Evolutionary conservation across 1,139 yeast genomes (phyloP).

Genomic region (Citeromyces siamensis): DNA sequence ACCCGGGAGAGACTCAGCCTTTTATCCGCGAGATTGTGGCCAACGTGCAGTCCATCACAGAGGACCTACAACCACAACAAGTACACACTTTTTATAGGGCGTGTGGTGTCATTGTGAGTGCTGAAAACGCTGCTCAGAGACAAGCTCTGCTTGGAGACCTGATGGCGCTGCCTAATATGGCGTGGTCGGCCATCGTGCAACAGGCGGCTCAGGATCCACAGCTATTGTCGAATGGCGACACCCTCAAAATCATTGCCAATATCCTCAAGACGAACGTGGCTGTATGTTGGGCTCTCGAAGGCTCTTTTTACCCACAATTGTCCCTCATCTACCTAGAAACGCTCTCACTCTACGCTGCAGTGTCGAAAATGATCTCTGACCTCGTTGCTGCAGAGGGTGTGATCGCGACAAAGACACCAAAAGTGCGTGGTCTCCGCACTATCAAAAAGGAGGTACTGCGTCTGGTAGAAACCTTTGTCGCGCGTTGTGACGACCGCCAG

Average conservation of each 20-base stretch:
- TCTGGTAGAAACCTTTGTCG: slow-evolving; percentile 78
- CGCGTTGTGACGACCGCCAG: slow-evolving; percentile 78
- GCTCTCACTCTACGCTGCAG: slow-evolving; percentile 84
- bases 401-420: slow-evolving; percentile 90
- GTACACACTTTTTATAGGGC: slow-evolving; percentile 97
- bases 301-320: slow-evolving; percentile 82
- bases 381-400: slow-evolving; percentile 71
- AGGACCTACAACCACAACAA: slow-evolving; percentile 92
- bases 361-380: slow-evolving; percentile 76
- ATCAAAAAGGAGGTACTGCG: slow-evolving; percentile 90
- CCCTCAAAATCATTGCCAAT: slow-evolving; percentile 86
- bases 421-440: slow-evolving; percentile 90
- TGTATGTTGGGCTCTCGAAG: slow-evolving; percentile 87
- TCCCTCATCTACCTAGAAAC: slow-evolving; percentile 81
- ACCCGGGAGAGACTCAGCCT: slow-evolving; percentile 81
- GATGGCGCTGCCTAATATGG: slow-evolving; percentile 87
- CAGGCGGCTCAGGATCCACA: slow-evolving; percentile 88
- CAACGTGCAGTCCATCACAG: slow-evolving; percentile 75
- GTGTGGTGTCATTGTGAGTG: slow-evolving; percentile 87
- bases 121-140: slow-evolving; percentile 48
- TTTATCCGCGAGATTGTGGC: slow-evolving; percentile 84
- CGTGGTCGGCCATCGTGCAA: slow-evolving; percentile 84
- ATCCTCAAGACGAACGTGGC: slow-evolving; percentile 91
- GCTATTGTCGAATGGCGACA: slow-evolving; percentile 69
- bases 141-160: slow-evolving; percentile 65